These are phyloP conservation scores for Myotisia sp. DNA, from an alignment of 2,329 filamentous ascomycete species.

Conservation along the genomic window DNA sequence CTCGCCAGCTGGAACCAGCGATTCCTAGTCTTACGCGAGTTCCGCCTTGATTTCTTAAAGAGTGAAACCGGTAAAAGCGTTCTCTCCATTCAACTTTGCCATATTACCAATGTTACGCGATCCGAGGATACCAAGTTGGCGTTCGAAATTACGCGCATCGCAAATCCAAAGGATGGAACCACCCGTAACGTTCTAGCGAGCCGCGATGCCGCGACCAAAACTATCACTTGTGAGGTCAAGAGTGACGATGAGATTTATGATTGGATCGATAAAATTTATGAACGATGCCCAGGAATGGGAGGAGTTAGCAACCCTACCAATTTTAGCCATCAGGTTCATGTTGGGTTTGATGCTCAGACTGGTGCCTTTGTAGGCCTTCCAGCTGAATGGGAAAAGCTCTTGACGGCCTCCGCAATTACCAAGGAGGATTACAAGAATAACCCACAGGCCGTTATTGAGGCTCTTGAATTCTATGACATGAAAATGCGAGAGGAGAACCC, in stretches of 20 bases:
- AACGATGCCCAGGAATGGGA: constrained; percentile 90
- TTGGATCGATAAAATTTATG: constrained; percentile 97
- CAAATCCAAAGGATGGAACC: constrained; percentile 45
- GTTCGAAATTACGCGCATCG: constrained; percentile 74
- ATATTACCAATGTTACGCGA: constrained; percentile 78
- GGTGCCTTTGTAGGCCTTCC: constrained; percentile 91
- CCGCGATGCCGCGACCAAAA: constrained; percentile 66
- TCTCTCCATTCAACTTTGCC: constrained; percentile 71
- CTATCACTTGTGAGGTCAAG: constrained; percentile 84
- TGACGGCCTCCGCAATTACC: constrained; percentile 92
- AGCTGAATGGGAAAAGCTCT: constrained; percentile 89
- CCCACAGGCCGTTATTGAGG: constrained; percentile 60
- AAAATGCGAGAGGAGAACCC: constrained; percentile 51
- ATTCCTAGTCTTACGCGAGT: constrained; percentile 82
- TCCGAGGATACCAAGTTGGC: constrained; percentile 85
- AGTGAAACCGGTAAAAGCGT: constrained; percentile 73
- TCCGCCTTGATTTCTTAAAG: constrained; percentile 89
- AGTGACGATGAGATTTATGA: constrained; percentile 94
- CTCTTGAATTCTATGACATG: constrained; percentile 56
- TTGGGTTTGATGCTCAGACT: constrained; percentile 89
- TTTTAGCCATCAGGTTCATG: constrained; percentile 92
- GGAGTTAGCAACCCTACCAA: constrained; percentile 97
- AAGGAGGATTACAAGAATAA: constrained; percentile 98
- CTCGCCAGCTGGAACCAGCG: constrained; percentile 81
- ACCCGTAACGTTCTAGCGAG: constrained; percentile 57